Evolutionary conservation across 2,329 filamentous ascomycete species (phyloP).

Genomic region (Trichoderma sp.): DNA sequence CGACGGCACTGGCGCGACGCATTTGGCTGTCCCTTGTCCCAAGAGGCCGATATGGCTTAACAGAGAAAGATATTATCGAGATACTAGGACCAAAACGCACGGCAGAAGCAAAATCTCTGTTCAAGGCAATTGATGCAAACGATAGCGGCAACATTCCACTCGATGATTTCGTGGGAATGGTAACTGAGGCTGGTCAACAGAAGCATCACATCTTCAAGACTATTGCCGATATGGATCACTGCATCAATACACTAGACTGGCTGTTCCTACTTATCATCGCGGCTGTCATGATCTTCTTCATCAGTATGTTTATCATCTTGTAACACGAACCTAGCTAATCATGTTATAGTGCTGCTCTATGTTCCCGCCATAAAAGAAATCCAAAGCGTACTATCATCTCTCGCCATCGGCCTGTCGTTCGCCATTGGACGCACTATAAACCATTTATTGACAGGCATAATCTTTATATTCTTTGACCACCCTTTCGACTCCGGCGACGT

Average conservation of each 20-base stretch:
- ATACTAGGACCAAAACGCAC: neutral
- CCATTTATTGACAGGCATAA: constrained; percentile 47
- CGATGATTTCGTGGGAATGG: constrained; percentile 34
- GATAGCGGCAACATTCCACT: constrained; percentile 34
- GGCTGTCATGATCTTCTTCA: constrained; percentile 34
- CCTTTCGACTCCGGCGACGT: constrained; percentile 74
- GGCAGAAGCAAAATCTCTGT: neutral
- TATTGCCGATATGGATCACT: constrained; percentile 36
- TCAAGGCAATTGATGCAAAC: constrained; percentile 25
- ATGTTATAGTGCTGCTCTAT: neutral
- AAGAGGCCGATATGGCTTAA: neutral
- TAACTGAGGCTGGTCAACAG: constrained; percentile 33
- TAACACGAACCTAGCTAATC: neutral
- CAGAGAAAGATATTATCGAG: neutral
- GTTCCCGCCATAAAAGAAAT: constrained; percentile 35
- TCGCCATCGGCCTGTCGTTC: constrained; percentile 61
- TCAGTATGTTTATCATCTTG: constrained; percentile 15
- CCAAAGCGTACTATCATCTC: constrained; percentile 32
- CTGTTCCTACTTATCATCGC: constrained; percentile 31
- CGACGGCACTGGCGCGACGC: constrained; percentile 28
- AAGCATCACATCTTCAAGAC: constrained; percentile 34
- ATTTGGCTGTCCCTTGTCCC: neutral
- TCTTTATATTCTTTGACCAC: constrained; percentile 75
- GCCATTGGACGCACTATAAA: constrained; percentile 66
- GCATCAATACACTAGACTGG: constrained; percentile 37